A percentile compares a stretch with the other conserved stretches of the same genome.
phyloP scores from a whole-genome alignment of 352 stramenopile genomes.

The Pythium brachiatum region DNA sequence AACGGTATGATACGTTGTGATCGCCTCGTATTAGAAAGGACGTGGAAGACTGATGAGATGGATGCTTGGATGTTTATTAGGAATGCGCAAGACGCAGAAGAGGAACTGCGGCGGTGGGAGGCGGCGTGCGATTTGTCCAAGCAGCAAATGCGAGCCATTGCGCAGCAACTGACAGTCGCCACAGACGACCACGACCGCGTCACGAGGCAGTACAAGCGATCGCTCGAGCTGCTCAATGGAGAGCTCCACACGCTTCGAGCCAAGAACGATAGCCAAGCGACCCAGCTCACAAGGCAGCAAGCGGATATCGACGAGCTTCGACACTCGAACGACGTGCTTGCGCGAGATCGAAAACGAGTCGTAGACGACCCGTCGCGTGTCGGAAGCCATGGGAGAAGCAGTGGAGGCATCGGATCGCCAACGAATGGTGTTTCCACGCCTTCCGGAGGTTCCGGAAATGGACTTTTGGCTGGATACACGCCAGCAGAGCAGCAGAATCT shows the following conservation, averaged over 20 bases:
- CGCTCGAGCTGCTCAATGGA: constrained; percentile 31
- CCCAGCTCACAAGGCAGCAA: constrained; percentile 14
- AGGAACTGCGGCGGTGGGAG: constrained; percentile 41
- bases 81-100: constrained; percentile 31
- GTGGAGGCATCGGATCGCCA: background rate
- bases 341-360: constrained; percentile 29
- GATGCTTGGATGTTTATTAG: constrained; percentile 12
- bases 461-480: constrained; percentile 18
- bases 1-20: constrained; percentile 42
- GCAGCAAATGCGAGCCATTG: constrained; percentile 32
- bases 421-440: background rate
- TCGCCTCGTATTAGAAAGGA: too few relatives aligned
- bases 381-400: background rate
- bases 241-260: constrained; percentile 27
- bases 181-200: constrained; percentile 32
- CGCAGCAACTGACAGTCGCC: constrained; percentile 27
- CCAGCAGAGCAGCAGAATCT: constrained; percentile 54
- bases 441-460: background rate
- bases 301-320: constrained; percentile 24
- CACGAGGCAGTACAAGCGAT: constrained; percentile 33
- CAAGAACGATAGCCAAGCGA: constrained; percentile 5
- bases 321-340: constrained; percentile 21
- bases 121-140: constrained; percentile 18
- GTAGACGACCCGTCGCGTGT: constrained; percentile 20
- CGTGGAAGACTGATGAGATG: background rate